Conservation (phyloP, 108 stramenopile species). For the Cyclotella cryptica region DNA sequence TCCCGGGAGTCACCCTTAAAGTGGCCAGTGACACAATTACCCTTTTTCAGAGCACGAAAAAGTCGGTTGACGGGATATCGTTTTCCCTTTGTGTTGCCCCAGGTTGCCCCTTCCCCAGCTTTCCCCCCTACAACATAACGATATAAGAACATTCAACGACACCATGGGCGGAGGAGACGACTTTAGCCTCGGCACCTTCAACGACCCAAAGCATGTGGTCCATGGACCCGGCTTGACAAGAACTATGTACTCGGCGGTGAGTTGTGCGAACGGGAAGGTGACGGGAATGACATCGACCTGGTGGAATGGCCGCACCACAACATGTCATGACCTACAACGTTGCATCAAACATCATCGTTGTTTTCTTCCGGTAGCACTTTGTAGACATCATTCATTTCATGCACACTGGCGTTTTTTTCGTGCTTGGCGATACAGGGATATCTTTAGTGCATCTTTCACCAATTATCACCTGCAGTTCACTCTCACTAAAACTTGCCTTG, state of each 20-base stretch:
- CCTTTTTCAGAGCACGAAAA: too few species aligned
- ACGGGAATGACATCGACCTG: too few species aligned
- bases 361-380: too few species aligned
- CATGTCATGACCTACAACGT: background rate
- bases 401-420: too few species aligned
- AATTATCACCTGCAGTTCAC: background rate
- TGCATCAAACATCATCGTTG: background rate
- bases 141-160: background rate
- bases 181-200: slow-evolving; percentile 35
- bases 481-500: background rate
- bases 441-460: background rate
- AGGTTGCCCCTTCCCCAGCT: too few species aligned
- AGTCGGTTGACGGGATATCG: too few species aligned
- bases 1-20: too few species aligned
- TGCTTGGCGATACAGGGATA: background rate
- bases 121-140: too few species aligned
- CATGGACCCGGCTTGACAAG: slow-evolving; percentile 39
- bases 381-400: too few species aligned
- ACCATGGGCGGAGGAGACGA: slow-evolving; percentile 18
- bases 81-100: too few species aligned
- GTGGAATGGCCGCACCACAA: background rate
- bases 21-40: too few species aligned
- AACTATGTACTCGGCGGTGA: slow-evolving; percentile 47
- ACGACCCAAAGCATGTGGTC: slow-evolving; percentile 49
- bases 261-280: background rate